Percentiles rank a stretch among this genome's conserved stretches.
Conservation (phyloP, 2,329 filamentous ascomycete genomes). For the Grosmannia penicillata region DNA sequence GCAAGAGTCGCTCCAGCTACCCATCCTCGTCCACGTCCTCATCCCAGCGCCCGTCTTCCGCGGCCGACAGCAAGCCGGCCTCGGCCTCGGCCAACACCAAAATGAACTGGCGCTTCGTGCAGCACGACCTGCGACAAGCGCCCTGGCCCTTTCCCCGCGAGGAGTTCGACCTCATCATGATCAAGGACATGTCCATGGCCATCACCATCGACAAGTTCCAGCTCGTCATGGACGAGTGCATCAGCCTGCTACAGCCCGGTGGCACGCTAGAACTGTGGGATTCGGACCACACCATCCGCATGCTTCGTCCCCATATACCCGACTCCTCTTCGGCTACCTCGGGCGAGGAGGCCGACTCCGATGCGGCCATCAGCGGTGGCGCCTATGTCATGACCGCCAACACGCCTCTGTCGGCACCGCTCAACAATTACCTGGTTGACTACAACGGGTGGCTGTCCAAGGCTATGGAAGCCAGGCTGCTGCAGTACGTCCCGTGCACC, state of each 20-base stretch:
- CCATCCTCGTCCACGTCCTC: not conserved
- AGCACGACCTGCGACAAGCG: conserved; percentile 64
- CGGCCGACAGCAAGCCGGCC: not conserved
- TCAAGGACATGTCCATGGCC: conserved; percentile 65
- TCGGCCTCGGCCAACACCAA: conserved; percentile 33
- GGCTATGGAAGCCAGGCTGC: conserved; percentile 54
- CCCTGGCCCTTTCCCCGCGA: conserved; percentile 67
- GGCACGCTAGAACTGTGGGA: conserved; percentile 84
- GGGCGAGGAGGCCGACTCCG: conserved; percentile 41
- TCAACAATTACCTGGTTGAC: conserved; percentile 69
- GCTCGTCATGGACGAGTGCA: conserved; percentile 50
- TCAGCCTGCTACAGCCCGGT: conserved; percentile 62
- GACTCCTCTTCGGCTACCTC: conserved; percentile 21
- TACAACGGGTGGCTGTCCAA: conserved; percentile 73
- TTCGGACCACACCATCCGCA: conserved; percentile 69
- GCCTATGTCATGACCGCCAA: conserved; percentile 73
- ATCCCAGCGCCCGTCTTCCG: not conserved
- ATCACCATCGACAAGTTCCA: conserved; percentile 45
- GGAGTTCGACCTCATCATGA: conserved; percentile 78
- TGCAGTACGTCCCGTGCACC: conserved; percentile 66
- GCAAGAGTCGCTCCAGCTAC: not conserved
- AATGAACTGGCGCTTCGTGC: conserved; percentile 78
- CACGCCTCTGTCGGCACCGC: conserved; percentile 64
- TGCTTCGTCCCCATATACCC: conserved; percentile 64
- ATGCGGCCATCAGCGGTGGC: conserved; percentile 52